These are phyloP conservation scores for Irineochytrium annulatum DNA, from an alignment of 192 early-diverging fungal genomes.

Conservation along the genomic window DNA sequence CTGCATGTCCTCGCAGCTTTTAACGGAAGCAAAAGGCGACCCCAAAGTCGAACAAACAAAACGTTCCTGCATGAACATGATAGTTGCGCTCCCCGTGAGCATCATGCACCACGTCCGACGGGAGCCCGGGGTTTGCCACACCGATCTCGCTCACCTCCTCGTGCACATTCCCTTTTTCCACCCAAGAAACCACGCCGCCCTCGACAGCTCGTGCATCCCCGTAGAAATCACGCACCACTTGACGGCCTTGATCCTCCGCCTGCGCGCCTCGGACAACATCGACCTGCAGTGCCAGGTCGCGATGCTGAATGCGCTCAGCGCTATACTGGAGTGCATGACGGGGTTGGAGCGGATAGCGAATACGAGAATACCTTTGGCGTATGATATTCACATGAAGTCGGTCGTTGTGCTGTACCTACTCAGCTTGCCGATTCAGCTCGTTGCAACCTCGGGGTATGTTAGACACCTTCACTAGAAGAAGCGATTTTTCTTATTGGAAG, in stretches of 20 bases:
- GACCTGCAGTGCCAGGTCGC: neutral
- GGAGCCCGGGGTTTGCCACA: constrained; percentile 60
- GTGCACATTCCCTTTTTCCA: constrained; percentile 60
- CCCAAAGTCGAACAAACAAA: constrained; percentile 45
- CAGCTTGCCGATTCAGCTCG: constrained; percentile 75
- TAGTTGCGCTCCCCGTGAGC: constrained; percentile 72
- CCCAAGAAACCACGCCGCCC: constrained; percentile 27
- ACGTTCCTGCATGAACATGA: constrained; percentile 63
- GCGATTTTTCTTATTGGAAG: neutral
- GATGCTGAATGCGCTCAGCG: constrained; percentile 11
- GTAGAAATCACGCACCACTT: constrained; percentile 28
- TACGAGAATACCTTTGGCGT: constrained; percentile 81
- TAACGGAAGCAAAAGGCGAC: constrained; percentile 7
- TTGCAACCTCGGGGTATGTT: constrained; percentile 18
- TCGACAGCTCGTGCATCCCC: constrained; percentile 25
- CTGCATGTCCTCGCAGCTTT: neutral
- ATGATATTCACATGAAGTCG: constrained; percentile 82
- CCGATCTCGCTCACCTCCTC: constrained; percentile 67
- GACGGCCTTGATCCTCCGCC: neutral
- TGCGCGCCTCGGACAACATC: constrained; percentile 18
- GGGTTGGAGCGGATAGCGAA: constrained; percentile 77
- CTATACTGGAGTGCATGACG: constrained; percentile 33
- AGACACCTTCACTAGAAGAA: neutral
- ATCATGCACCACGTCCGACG: constrained; percentile 82
- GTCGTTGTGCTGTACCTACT: constrained; percentile 68